Evolutionary conservation across 805 yeast species (phyloP).

Genomic region (Saccharomycodes ludwigii): DNA sequence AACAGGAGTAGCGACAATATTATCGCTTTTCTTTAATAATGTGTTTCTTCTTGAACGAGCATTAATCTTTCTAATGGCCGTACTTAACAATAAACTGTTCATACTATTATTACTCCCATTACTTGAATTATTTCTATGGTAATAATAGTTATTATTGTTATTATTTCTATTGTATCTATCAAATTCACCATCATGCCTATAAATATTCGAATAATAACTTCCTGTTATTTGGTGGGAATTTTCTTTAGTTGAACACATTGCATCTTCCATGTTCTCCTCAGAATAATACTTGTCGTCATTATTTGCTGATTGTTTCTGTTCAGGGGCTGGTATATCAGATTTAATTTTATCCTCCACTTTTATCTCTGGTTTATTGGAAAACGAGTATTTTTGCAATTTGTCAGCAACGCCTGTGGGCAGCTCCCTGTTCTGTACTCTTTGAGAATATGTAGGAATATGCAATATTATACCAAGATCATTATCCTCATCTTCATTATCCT

Average conservation of each 20-base stretch:
- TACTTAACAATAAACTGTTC: no score
- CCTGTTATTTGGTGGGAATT: constrained; percentile 3
- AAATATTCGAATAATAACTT: constrained; percentile 18
- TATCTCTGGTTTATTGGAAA: constrained; percentile 5
- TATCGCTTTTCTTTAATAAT: no score
- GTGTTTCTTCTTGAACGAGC: no score
- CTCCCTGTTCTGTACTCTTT: constrained; percentile 8
- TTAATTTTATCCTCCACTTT: no score
- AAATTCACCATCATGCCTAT: constrained; percentile 24
- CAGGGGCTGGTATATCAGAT: constrained; percentile 5
- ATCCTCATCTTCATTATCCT: constrained; percentile 22
- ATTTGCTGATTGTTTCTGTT: background rate
- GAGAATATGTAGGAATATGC: constrained; percentile 20
- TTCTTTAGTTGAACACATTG: constrained; percentile 9
- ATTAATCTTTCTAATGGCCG: no score
- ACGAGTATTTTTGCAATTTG: constrained; percentile 1
- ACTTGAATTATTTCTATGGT: no score
- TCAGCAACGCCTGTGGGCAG: no score
- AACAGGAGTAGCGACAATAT: no score
- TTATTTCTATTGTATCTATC: no score
- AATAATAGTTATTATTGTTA: no score
- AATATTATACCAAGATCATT: constrained; percentile 27
- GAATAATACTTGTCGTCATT: constrained; percentile 3
- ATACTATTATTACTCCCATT: no score
- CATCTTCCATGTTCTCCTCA: constrained; percentile 11